These are phyloP conservation scores for Groenewaldozyma auringiensis DNA, from an alignment of 1,139 yeast genomes.

Conservation along the genomic window DNA sequence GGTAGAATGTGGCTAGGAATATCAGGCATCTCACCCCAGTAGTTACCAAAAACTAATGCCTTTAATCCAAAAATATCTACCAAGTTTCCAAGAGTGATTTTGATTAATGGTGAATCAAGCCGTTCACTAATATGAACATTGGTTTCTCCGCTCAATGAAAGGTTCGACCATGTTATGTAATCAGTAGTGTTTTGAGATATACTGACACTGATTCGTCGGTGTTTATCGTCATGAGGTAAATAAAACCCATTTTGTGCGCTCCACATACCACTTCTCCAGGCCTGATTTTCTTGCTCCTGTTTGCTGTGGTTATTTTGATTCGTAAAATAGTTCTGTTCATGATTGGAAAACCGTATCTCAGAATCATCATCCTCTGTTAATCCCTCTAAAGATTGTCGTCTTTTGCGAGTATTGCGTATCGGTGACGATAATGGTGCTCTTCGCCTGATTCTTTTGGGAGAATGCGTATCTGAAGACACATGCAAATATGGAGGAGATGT, in stretches of 20 bases:
- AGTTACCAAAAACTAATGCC: neutral
- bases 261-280: no score
- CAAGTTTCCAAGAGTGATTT: neutral
- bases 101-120: neutral
- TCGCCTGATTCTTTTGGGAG: neutral
- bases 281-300: no score
- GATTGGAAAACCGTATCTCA: no score
- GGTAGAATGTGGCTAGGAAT: neutral
- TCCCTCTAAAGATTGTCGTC: no score
- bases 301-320: neutral
- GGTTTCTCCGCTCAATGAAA: neutral
- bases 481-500: neutral
- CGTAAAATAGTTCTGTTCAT: no score
- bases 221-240: neutral
- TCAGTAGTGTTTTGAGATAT: neutral
- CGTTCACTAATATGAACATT: neutral
- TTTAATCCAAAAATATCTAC: neutral
- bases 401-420: no score
- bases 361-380: no score
- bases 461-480: no score
- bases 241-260: neutral
- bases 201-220: neutral
- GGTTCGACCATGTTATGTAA: neutral
- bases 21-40: neutral
- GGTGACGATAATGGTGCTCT: neutral